Percentiles rank a stretch among this genome's conserved stretches.
Conservation (phyloP, 2,329 filamentous ascomycete species). For the Polychaeton citri region DNA sequence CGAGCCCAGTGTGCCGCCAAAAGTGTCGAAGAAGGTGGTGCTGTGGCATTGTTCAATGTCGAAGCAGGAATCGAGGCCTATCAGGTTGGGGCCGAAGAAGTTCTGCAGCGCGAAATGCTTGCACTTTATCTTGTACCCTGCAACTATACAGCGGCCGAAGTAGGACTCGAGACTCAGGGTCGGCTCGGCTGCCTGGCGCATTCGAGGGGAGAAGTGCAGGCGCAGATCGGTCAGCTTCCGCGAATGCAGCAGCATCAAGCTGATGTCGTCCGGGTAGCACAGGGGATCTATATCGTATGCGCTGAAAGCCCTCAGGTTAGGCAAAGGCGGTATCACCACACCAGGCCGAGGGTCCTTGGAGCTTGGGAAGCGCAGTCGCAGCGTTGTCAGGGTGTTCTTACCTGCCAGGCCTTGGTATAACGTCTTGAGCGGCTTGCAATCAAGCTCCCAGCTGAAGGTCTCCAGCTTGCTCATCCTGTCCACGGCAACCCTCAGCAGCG, state of each 20-base stretch:
- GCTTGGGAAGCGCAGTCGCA: constrained; percentile 44
- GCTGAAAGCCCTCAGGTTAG: constrained; percentile 39
- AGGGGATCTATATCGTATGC: constrained; percentile 49
- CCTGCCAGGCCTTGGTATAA: constrained; percentile 44
- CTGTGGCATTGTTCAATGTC: constrained; percentile 31
- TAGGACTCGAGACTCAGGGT: constrained; percentile 41
- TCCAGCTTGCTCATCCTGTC: constrained; percentile 45
- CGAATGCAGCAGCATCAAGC: constrained; percentile 39
- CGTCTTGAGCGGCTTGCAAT: constrained; percentile 45
- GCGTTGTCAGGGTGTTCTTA: constrained; percentile 35
- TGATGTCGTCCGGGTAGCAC: constrained; percentile 51
- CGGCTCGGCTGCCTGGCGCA: constrained; percentile 45
- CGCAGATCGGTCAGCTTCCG: constrained; percentile 41
- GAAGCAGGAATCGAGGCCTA: constrained; percentile 32
- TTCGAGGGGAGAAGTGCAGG: constrained; percentile 49
- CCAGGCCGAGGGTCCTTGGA: constrained; percentile 45
- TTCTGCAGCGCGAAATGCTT: constrained; percentile 44
- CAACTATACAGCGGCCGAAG: constrained; percentile 41
- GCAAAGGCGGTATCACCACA: constrained; percentile 42
- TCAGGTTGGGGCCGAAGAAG: constrained; percentile 40
- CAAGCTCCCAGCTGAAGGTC: constrained; percentile 48
- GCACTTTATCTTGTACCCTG: constrained; percentile 32
- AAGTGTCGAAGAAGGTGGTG: constrained; percentile 41
- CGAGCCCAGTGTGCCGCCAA: constrained; percentile 28
- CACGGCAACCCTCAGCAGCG: constrained; percentile 43